Conservation (phyloP, 768 basidiomycete species). For the Lactifluus volemus region DNA sequence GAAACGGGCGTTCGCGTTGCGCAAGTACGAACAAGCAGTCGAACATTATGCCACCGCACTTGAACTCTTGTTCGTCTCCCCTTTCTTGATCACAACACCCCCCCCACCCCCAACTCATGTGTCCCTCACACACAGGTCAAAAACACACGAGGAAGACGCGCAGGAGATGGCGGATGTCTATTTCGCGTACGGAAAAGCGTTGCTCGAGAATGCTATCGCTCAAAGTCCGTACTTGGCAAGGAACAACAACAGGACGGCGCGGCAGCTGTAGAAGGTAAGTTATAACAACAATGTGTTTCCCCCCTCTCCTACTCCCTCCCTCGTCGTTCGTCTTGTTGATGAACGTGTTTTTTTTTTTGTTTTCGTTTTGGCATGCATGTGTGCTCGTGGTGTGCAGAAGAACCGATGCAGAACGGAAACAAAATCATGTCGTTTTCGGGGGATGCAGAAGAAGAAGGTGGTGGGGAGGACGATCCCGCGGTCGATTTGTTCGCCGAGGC, state of each 20-base stretch:
- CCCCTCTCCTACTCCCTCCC: background rate
- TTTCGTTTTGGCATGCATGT: background rate
- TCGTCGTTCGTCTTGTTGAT: background rate
- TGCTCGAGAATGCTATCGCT: constrained; percentile 85
- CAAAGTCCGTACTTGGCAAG: constrained; percentile 87
- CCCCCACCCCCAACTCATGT: background rate
- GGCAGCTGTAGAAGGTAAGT: constrained; percentile 30
- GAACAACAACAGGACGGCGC: constrained; percentile 56
- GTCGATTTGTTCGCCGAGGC: constrained; percentile 61
- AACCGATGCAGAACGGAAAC: constrained; percentile 34
- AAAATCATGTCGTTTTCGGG: constrained; percentile 73
- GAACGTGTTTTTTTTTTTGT: constrained; percentile 28
- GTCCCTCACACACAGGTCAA: constrained; percentile 55
- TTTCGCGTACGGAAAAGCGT: constrained; percentile 85
- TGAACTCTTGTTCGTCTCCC: constrained; percentile 61
- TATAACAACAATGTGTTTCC: too few species aligned
- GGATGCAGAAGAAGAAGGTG: constrained; percentile 50
- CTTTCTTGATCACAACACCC: constrained; percentile 4
- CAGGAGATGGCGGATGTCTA: constrained; percentile 83
- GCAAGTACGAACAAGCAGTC: constrained; percentile 78
- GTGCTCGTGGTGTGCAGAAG: constrained; percentile 6
- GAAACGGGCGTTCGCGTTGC: constrained; percentile 82
- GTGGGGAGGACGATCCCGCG: constrained; percentile 39
- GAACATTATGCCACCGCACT: constrained; percentile 79
- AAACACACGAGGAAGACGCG: constrained; percentile 68